Evolutionary conservation across 257 asterid species (phyloP), one percentile per base, ranked within the genome.

Genomic region (Ilex asprella): DNA sequence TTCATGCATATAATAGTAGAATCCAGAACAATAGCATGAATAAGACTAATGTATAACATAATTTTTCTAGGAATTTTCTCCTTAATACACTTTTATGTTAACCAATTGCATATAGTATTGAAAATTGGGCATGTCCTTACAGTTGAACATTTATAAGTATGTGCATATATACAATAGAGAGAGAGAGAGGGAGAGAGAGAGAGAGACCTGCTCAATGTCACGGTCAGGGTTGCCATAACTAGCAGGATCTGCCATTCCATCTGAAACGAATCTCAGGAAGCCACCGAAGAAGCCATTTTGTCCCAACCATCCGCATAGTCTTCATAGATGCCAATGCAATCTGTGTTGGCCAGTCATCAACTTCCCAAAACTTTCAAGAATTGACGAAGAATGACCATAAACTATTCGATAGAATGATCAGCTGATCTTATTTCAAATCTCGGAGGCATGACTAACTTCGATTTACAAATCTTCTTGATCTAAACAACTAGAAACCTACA

Each of bases 161-260:
- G 41, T 8, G 8, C 2, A 35, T 8, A 35, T 35, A 8, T 35
- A 35, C 8, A 35, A 35, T 35, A 2, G 14, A 15, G 54, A 11
- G 14, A 15, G 54, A 2, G 12, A 15, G 53, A 11, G 51, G 10
- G 27, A 6, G 7, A 10, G 0, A 0, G 53, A 59, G 32, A 41
- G 27, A 41, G 12, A 11, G 61, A 77, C 98, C 95, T 86, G 95
- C 62, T 91, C 96, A 71, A 76, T 73, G 73, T 90, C 93, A 35
- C 95, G 91, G 70, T 82, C 88, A 75, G 81, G 76, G 76, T 73
- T 79, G 80, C 76, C 91, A 84, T 76, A 82, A 73, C 90, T 84
- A 88, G 80, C 81, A 81, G 79, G 96, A 89, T 89, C 95, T 89
- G 96, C 99, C 99, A 92, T 92, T 89, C 99, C 97, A 88, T 91